Conservation (phyloP, 2,329 filamentous ascomycete genomes). For the Neonectria ditissima region DNA sequence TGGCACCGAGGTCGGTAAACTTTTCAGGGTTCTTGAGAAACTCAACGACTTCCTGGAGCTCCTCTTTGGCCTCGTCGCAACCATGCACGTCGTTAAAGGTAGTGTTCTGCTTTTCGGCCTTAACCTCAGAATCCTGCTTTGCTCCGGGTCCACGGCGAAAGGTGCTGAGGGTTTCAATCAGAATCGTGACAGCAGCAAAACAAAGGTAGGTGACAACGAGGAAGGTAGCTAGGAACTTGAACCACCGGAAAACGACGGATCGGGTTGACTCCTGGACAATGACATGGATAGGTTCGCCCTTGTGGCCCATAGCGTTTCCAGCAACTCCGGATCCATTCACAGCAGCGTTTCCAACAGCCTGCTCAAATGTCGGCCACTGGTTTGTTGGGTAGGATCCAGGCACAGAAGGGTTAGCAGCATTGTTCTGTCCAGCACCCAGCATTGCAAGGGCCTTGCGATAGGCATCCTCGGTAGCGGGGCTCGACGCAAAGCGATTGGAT, state of each 20-base stretch:
- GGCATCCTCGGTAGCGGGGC: slow-evolving; percentile 79
- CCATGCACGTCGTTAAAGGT: slow-evolving; percentile 95
- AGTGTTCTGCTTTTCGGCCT: slow-evolving; percentile 91
- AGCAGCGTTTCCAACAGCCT: slow-evolving; percentile 46
- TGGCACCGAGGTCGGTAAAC: slow-evolving; percentile 94
- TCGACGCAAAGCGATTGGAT: slow-evolving; percentile 86
- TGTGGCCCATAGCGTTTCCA: slow-evolving; percentile 68
- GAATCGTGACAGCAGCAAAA: slow-evolving; percentile 81
- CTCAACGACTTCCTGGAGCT: slow-evolving; percentile 95
- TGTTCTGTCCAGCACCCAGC: slow-evolving; percentile 47
- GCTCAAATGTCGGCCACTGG: slow-evolving; percentile 48
- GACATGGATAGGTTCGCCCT: slow-evolving; percentile 91
- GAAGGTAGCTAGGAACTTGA: slow-evolving; percentile 87
- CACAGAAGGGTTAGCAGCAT: slow-evolving; percentile 38
- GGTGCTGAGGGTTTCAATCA: slow-evolving; percentile 83
- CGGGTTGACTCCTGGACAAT: slow-evolving; percentile 92
- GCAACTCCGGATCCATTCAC: slow-evolving; percentile 37
- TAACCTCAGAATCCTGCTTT: slow-evolving; percentile 83
- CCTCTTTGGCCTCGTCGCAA: slow-evolving; percentile 98
- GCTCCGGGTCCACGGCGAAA: slow-evolving; percentile 80
- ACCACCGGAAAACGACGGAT: slow-evolving; percentile 86
- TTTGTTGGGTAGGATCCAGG: slow-evolving; percentile 40
- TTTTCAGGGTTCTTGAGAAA: slow-evolving; percentile 94
- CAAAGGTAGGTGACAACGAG: slow-evolving; percentile 82
- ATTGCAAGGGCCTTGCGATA: slow-evolving; percentile 78